These are phyloP conservation scores for Vitis hybrid DNA, from an alignment of 177 flowering plant genomes.

Conservation along the genomic window DNA sequence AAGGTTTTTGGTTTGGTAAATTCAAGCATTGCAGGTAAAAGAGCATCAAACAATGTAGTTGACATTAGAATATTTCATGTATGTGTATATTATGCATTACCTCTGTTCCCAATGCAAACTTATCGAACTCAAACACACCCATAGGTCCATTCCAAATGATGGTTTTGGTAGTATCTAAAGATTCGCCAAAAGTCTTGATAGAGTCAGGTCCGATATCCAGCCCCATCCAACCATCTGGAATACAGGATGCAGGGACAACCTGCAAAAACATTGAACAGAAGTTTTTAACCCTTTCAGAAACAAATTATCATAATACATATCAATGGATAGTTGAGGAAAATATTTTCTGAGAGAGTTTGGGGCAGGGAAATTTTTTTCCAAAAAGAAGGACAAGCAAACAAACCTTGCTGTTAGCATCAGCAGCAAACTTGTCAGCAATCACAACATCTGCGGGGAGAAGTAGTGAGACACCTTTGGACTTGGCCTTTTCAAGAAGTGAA, in stretches of 20 bases:
- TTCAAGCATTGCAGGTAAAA: no score
- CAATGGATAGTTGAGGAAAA: no score
- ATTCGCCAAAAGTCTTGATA: conserved; percentile 63
- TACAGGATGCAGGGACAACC: conserved; percentile 67
- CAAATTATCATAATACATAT: background rate
- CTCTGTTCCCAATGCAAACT: conserved; percentile 50
- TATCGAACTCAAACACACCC: conserved; percentile 93
- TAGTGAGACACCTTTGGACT: conserved; percentile 74
- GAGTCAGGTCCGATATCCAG: conserved; percentile 83
- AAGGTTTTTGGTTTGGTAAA: no score
- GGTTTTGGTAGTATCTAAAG: conserved; percentile 72
- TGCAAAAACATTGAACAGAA: conserved; percentile 21
- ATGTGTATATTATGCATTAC: conserved; percentile 12
- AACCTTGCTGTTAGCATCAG: conserved; percentile 95
- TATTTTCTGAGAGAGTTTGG: no score
- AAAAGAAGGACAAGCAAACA: background rate
- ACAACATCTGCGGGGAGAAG: conserved; percentile 84
- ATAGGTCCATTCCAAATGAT: conserved; percentile 91
- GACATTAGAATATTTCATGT: no score
- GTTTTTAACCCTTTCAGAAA: background rate
- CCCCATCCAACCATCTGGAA: conserved; percentile 96
- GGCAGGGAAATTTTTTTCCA: no score
- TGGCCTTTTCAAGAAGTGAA: conserved; percentile 79
- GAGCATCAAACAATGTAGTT: no score
- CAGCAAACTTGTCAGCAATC: conserved; percentile 81